Percentiles rank a stretch among this genome's conserved stretches.
These are phyloP conservation scores for Gigaspora rosea DNA, from an alignment of 192 early-diverging fungal genomes.

Conservation along the genomic window DNA sequence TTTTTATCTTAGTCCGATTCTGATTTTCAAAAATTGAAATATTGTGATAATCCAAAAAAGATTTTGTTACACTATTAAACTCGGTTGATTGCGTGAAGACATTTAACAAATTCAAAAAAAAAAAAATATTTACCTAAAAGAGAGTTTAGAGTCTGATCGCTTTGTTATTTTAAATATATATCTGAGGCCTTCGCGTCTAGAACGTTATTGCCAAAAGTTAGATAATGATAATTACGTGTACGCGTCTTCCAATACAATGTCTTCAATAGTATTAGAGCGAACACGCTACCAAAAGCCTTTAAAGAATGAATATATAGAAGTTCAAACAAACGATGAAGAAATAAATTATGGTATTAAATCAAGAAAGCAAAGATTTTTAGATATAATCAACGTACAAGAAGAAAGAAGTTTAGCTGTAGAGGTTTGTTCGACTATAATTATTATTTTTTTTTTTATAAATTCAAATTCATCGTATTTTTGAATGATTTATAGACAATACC, in stretches of 20 bases:
- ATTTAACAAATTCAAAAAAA: no score
- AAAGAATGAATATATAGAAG: constrained; percentile 15
- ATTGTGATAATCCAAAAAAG: no score
- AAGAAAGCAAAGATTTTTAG: not conserved
- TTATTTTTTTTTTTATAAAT: not conserved
- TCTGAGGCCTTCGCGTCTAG: no score
- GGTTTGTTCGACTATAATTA: not conserved
- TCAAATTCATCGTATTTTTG: not conserved
- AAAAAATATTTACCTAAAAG: no score
- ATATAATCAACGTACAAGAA: not conserved
- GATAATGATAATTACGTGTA: no score
- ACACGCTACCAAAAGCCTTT: not conserved
- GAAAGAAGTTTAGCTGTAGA: constrained; percentile 26
- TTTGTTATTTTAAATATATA: no score
- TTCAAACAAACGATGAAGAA: not conserved
- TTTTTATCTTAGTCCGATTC: no score
- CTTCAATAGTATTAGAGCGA: not conserved
- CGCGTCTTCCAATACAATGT: not conserved
- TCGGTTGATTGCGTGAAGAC: no score
- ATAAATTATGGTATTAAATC: not conserved
- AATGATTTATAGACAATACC: constrained; percentile 57
- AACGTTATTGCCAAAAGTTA: no score
- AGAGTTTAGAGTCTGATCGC: no score
- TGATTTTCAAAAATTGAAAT: no score
- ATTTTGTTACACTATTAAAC: no score